Evolutionary conservation across 2,329 filamentous ascomycete genomes (phyloP), one percentile per base, ranked within the genome.

Genomic region (Hypoxylon sp.): DNA sequence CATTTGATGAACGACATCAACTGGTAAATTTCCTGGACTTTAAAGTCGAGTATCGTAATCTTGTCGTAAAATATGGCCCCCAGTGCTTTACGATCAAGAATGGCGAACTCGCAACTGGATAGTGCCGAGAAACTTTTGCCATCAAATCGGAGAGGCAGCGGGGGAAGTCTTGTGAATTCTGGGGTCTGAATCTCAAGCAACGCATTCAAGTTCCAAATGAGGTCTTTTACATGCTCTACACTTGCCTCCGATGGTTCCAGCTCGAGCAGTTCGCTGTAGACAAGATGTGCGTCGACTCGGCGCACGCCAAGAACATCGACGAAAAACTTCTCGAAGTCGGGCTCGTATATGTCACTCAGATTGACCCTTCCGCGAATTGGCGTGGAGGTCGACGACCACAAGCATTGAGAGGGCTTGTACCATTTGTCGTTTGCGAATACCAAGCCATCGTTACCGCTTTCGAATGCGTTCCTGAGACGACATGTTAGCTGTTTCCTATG

Each of bases 11-110:
- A 75, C 0, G 70, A 71, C 2, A 56, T 56, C 0, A 81, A 58
- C 0, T 56, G 61, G 1, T 59, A 64, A 3, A 78, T 67, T 1
- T 81, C 75, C 6, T 78, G 70, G 1, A 79, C 48, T 0, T 47
- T 65, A 52, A 79, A 80, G 57, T 79, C 77, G 0, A 81, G 67
- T 2, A 77, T 59, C 48, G 74, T 78, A 3, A 74, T 71, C 10
- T 59, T 69, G 4, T 53, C 19, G 0, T 50, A 19, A 49, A 81
- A 81, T 0, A 62, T 52, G 2, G 70, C 63, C 0, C 47, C 52
- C 1, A 79, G 53, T 0, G 39, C 17, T 6, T 78, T 70, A 22
- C 75, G 74, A 50, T 81, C 79, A 1, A 70, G 54, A 1, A 81
- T 73, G 10, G 70, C 73, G 50, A 81, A 81, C 2, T 70, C 58